A percentile compares a stretch with the other conserved stretches of the same genome.
These are phyloP conservation scores for Cucumis cinereus DNA, from an alignment of 306 rosid species.

Conservation along the genomic window DNA sequence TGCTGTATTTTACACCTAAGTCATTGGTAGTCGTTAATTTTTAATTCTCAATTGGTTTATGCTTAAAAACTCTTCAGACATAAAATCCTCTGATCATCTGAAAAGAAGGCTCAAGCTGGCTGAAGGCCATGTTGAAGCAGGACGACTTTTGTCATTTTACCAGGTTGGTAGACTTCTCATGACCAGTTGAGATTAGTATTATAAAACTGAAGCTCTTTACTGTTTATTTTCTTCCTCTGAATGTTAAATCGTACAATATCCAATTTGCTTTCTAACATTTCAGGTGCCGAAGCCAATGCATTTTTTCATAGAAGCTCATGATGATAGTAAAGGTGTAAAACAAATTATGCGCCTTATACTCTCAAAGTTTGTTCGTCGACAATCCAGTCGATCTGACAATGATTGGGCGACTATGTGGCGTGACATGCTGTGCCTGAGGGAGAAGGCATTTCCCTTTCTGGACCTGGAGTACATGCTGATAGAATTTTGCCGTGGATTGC, in stretches of 20 bases:
- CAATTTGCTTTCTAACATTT: neutral
- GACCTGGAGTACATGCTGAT: constrained; percentile 74
- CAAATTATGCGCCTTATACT: constrained; percentile 95
- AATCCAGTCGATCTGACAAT: constrained; percentile 75
- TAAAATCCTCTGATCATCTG: constrained; percentile 31
- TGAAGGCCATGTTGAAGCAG: constrained; percentile 90
- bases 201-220: neutral
- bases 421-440: constrained; percentile 82
- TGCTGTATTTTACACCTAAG: neutral
- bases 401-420: constrained; percentile 99
- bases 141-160: constrained; percentile 80
- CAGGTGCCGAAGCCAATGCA: constrained; percentile 94
- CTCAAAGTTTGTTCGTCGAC: constrained; percentile 85
- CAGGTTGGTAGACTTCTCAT: constrained; percentile 47
- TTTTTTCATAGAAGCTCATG: constrained; percentile 57
- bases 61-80: constrained; percentile 24
- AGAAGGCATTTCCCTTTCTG: constrained; percentile 80
- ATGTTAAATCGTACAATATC: neutral
- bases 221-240: neutral
- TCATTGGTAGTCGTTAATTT: neutral
- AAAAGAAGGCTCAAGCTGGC: constrained; percentile 63
- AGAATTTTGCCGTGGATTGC: constrained; percentile 93
- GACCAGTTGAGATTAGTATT: neutral
- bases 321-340: constrained; percentile 80
- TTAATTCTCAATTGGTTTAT: neutral